Conservation (phyloP, 2,329 filamentous ascomycete genomes). For the Fusarium agapanthi region DNA sequence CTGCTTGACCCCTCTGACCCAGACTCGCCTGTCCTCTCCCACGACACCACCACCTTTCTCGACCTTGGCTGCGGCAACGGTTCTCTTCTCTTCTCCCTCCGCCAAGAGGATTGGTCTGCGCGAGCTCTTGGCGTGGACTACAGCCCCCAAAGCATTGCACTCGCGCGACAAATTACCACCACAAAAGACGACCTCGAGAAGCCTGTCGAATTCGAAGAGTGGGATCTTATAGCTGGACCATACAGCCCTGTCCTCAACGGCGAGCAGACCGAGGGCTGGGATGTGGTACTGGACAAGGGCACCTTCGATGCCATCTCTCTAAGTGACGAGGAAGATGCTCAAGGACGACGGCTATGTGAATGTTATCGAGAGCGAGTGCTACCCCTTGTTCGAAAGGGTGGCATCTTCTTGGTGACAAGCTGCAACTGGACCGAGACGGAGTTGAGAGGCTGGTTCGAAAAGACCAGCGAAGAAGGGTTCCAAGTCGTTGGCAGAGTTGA, state of each 20-base stretch:
- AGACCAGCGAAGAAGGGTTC: slow-evolving; percentile 53
- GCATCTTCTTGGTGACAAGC: slow-evolving; percentile 86
- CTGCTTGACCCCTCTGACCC: slow-evolving; percentile 41
- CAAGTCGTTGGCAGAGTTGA: slow-evolving; percentile 73
- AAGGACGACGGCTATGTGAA: slow-evolving; percentile 73
- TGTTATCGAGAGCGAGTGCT: slow-evolving; percentile 76
- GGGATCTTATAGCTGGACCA: slow-evolving; percentile 68
- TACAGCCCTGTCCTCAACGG: slow-evolving; percentile 47
- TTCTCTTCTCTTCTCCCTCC: slow-evolving; percentile 83
- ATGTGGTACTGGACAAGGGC: slow-evolving; percentile 96
- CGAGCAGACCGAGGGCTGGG: slow-evolving; percentile 67
- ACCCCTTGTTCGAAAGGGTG: slow-evolving; percentile 73
- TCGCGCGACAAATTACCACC: slow-evolving; percentile 72
- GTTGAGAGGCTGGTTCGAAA: slow-evolving; percentile 79
- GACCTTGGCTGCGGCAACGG: slow-evolving; percentile 97
- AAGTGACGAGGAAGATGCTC: slow-evolving; percentile 62
- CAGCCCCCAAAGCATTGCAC: slow-evolving; percentile 74
- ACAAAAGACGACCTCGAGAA: slow-evolving; percentile 21
- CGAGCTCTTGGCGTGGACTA: slow-evolving; percentile 90
- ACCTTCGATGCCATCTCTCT: slow-evolving; percentile 96
- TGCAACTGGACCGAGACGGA: slow-evolving; percentile 98
- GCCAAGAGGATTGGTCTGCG: slow-evolving; percentile 71
- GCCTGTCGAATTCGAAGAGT: slow-evolving; percentile 59
- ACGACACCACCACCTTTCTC: slow-evolving; percentile 68
- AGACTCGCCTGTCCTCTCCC: slow-evolving; percentile 32